Conservation (phyloP, 768 basidiomycete species). For the Leucogyrophana mollusca region DNA sequence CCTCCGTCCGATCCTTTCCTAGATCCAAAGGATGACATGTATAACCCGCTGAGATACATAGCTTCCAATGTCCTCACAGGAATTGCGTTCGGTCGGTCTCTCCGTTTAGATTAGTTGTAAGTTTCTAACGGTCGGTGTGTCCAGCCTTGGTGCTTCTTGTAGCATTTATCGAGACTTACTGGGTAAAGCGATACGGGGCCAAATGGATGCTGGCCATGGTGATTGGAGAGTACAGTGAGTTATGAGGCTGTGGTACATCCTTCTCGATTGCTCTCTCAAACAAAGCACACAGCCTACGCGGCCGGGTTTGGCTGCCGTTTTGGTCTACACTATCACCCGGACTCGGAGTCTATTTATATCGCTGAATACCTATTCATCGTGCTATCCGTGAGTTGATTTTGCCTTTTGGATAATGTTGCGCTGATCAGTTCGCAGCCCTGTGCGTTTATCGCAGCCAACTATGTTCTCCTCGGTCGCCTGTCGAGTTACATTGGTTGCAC, state of each 20-base stretch:
- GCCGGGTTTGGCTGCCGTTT: conserved; percentile 57
- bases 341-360: conserved; percentile 53
- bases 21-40: conserved; percentile 51
- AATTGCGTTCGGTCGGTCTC: conserved; percentile 44
- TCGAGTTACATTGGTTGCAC: conserved; percentile 46
- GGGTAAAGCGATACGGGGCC: conserved; percentile 43
- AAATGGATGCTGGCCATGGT: conserved; percentile 62
- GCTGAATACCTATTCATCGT: conserved; percentile 59
- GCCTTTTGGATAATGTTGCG: not conserved
- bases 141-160: conserved; percentile 38
- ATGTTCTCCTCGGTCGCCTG: conserved; percentile 59
- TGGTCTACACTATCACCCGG: conserved; percentile 50
- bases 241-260: not conserved
- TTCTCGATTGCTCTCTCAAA: not conserved
- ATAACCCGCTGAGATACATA: conserved; percentile 57
- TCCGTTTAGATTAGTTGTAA: not conserved
- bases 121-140: not conserved
- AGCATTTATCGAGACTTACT: conserved; percentile 44
- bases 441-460: conserved; percentile 65
- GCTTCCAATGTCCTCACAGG: conserved; percentile 50
- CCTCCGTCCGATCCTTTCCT: conserved; percentile 39
- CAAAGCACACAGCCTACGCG: conserved; percentile 43
- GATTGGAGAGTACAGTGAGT: conserved; percentile 58
- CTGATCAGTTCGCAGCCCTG: conserved; percentile 46
- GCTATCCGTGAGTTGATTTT: conserved; percentile 39